Evolutionary conservation across 1,284 basidiomycete species (phyloP).

Genomic region (Moesziomyces parantarcticus): DNA sequence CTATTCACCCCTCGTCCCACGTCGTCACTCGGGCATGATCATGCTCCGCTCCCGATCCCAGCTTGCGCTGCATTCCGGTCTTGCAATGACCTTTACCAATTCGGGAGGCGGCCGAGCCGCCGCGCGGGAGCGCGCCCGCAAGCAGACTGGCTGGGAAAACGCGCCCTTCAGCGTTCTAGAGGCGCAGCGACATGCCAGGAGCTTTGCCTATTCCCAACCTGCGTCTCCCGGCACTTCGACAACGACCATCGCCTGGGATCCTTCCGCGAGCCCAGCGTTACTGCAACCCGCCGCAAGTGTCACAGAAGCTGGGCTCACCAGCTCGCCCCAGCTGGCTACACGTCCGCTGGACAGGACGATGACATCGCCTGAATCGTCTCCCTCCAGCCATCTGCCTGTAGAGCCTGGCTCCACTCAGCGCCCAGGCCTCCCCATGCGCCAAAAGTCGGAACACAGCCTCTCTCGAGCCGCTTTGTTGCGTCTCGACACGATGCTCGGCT

Average conservation of each 20-base stretch:
- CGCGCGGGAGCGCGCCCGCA: slow-evolving; percentile 53
- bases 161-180: slow-evolving; percentile 60
- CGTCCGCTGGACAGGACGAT: slow-evolving; percentile 7
- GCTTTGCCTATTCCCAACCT: slow-evolving; percentile 37
- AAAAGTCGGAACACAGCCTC: slow-evolving; percentile 30
- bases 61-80: slow-evolving; percentile 46
- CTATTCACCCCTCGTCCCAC: slow-evolving; percentile 36
- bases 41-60: slow-evolving; percentile 57
- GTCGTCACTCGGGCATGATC: slow-evolving; percentile 56
- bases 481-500: slow-evolving; percentile 27
- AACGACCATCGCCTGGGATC: slow-evolving; percentile 25
- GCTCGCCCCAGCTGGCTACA: slow-evolving; percentile 18
- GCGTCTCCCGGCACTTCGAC: slow-evolving; percentile 33
- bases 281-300: slow-evolving; percentile 26
- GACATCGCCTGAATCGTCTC: slow-evolving; percentile 17
- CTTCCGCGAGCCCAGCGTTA: slow-evolving; percentile 9
- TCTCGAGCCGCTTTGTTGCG: slow-evolving; percentile 26
- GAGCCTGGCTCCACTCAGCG: slow-evolving; percentile 8
- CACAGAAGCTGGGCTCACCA: slow-evolving; percentile 5
- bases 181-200: slow-evolving; percentile 33
- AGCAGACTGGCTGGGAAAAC: slow-evolving; percentile 50
- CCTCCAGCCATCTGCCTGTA: slow-evolving; percentile 9
- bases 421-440: slow-evolving; percentile 8
- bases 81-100: slow-evolving; percentile 37
- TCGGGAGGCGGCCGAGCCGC: slow-evolving; percentile 55